These are phyloP conservation scores for Aspergillus flavus DNA, from an alignment of 2,329 filamentous ascomycete genomes.

Conservation along the genomic window DNA sequence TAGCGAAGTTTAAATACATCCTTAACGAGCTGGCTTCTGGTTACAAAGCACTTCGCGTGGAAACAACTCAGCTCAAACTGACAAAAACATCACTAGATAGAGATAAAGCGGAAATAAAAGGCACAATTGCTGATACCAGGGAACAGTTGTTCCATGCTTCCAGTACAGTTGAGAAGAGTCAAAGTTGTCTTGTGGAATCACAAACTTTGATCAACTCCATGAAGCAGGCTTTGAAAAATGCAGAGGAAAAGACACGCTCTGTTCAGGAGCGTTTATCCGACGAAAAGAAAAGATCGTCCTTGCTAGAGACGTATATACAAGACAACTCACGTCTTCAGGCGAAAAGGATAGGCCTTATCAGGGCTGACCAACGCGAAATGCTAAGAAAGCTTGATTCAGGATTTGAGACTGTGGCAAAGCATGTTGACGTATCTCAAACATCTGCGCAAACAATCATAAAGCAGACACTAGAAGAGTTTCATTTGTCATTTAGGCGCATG, in stretches of 20 bases:
- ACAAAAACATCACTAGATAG: conserved; percentile 24
- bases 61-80: conserved; percentile 32
- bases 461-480: conserved; percentile 18
- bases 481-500: conserved; percentile 20
- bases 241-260: conserved; percentile 23
- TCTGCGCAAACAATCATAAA: conserved; percentile 18
- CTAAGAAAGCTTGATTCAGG: conserved; percentile 21
- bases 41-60: conserved; percentile 34
- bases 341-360: conserved; percentile 24
- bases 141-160: conserved; percentile 21
- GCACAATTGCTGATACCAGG: conserved; percentile 28
- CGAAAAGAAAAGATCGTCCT: conserved; percentile 32
- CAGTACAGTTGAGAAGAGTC: conserved; percentile 21
- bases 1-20: conserved; percentile 35
- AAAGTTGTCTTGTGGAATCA: conserved; percentile 21
- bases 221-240: conserved; percentile 27
- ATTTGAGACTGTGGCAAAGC: conserved; percentile 17
- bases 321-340: conserved; percentile 26
- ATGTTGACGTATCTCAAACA: conserved; percentile 18
- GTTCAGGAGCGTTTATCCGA: conserved; percentile 25
- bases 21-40: conserved; percentile 38
- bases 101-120: conserved; percentile 29
- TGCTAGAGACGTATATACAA: conserved; percentile 38
- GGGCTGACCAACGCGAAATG: conserved; percentile 27
- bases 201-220: conserved; percentile 24